A percentile compares a stretch with the other conserved stretches of the same genome.
These are phyloP conservation scores for Ogataea sp. DNA, from an alignment of 805 yeast genomes.

Conservation along the genomic window DNA sequence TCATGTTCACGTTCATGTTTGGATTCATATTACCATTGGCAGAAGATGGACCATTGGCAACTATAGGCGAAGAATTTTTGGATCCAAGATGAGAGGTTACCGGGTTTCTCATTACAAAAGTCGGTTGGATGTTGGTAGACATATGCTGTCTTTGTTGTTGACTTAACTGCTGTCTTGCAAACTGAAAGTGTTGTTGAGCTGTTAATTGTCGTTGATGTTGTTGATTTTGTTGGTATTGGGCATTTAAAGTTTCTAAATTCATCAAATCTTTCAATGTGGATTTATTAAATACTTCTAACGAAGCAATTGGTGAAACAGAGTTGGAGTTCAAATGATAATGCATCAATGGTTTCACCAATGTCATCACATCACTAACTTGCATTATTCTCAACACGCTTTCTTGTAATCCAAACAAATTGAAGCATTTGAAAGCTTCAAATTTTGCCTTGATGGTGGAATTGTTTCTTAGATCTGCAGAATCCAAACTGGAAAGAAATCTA, in stretches of 20 bases:
- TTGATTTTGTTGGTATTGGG: conserved; percentile 11
- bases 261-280: conserved; percentile 12
- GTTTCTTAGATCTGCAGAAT: neutral
- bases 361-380: conserved; percentile 75
- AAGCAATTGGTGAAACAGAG: conserved; percentile 39
- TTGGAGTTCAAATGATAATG: conserved; percentile 35
- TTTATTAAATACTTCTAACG: conserved; percentile 41
- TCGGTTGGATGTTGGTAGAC: conserved; percentile 10
- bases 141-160: conserved; percentile 10
- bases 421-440: conserved; percentile 36
- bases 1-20: no score
- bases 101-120: neutral
- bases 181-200: conserved; percentile 20
- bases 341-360: conserved; percentile 60
- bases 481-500: conserved; percentile 19
- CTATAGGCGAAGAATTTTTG: no score
- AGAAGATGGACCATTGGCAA: no score
- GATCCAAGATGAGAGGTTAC: no score
- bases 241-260: conserved; percentile 10
- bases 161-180: conserved; percentile 8
- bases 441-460: conserved; percentile 6
- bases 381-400: conserved; percentile 59
- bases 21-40: no score
- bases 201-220: conserved; percentile 2
- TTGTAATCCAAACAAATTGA: conserved; percentile 55